phyloP scores from a whole-genome alignment of 768 basidiomycete species.

The Naganishia randhawae region DNA sequence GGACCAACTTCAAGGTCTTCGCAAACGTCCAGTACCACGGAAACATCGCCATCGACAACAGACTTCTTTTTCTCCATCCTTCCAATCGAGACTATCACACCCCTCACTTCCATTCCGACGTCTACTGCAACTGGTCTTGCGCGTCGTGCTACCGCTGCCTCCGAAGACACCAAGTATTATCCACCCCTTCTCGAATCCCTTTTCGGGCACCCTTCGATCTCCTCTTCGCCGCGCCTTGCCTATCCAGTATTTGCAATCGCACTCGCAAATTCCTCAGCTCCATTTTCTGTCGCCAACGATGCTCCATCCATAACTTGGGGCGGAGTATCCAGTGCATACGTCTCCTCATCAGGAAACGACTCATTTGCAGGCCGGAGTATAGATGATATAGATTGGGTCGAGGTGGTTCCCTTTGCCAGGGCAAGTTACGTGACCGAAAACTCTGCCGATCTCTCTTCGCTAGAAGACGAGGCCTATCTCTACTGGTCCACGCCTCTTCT shows the following conservation, averaged over 20 bases:
- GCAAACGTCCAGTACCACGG: conserved; percentile 1
- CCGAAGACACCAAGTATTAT: conserved; percentile 27
- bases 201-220: conserved; percentile 8
- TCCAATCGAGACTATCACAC: conserved; percentile 19
- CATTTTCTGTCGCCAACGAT: conserved; percentile 24
- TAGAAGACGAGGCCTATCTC: conserved; percentile 33
- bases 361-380: conserved; percentile 30
- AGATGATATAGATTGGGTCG: conserved; percentile 43
- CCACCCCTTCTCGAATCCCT: conserved; percentile 40
- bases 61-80: conserved; percentile 29
- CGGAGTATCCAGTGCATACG: conserved; percentile 36
- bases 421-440: neutral
- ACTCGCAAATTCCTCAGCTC: conserved; percentile 34
- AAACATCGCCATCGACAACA: conserved; percentile 3
- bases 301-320: conserved; percentile 41
- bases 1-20: neutral
- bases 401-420: conserved; percentile 41
- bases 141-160: neutral
- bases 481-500: conserved; percentile 42
- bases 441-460: neutral
- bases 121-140: conserved; percentile 1
- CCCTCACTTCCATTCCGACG: conserved; percentile 15
- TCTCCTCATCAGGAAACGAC: conserved; percentile 27
- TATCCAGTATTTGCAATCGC: conserved; percentile 43
- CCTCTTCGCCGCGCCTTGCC: conserved; percentile 29